Evolutionary conservation across 805 yeast genomes (phyloP).

Genomic region (Yarrowia sp.): DNA sequence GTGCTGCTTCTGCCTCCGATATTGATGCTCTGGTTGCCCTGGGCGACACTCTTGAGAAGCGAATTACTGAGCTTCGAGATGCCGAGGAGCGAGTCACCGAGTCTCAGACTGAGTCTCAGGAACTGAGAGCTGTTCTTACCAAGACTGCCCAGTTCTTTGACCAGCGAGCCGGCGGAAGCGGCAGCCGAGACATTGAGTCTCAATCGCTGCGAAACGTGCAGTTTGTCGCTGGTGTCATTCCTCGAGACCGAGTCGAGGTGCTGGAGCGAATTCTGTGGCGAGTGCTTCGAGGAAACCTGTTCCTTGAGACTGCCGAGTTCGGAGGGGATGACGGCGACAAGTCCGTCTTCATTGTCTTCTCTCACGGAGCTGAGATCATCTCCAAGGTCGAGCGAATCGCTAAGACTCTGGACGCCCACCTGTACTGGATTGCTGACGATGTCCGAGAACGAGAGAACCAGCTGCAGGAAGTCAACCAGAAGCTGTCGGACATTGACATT

Average conservation of each 20-base stretch:
- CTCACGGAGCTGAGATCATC: slow-evolving; percentile 83
- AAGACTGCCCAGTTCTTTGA: slow-evolving; percentile 58
- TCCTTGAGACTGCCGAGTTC: slow-evolving; percentile 74
- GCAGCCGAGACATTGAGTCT: slow-evolving; percentile 29
- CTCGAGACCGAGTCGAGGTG: slow-evolving; percentile 69
- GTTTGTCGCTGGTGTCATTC: slow-evolving; percentile 82
- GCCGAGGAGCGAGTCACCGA: slow-evolving; percentile 69
- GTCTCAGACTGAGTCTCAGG: slow-evolving; percentile 70
- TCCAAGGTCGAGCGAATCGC: slow-evolving; percentile 80
- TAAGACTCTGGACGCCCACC: slow-evolving; percentile 86
- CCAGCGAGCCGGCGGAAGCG: slow-evolving; percentile 45
- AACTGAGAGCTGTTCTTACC: slow-evolving; percentile 68
- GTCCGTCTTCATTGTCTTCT: slow-evolving; percentile 84
- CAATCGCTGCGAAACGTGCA: slow-evolving; percentile 49
- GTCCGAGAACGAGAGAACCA: slow-evolving; percentile 51
- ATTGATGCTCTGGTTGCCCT: slow-evolving; percentile 74
- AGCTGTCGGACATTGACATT: slow-evolving; percentile 62
- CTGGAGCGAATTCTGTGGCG: slow-evolving; percentile 91
- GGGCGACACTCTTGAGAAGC: slow-evolving; percentile 71
- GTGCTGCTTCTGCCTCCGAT: slow-evolving; percentile 56
- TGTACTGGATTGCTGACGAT: slow-evolving; percentile 67
- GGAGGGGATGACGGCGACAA: slow-evolving; percentile 77
- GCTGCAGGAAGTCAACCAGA: slow-evolving; percentile 54
- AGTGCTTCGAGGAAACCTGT: slow-evolving; percentile 89
- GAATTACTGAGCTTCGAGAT: slow-evolving; percentile 73